phyloP scores from a whole-genome alignment of 495 filamentous ascomycete genomes.

The Monascus purpureus region DNA sequence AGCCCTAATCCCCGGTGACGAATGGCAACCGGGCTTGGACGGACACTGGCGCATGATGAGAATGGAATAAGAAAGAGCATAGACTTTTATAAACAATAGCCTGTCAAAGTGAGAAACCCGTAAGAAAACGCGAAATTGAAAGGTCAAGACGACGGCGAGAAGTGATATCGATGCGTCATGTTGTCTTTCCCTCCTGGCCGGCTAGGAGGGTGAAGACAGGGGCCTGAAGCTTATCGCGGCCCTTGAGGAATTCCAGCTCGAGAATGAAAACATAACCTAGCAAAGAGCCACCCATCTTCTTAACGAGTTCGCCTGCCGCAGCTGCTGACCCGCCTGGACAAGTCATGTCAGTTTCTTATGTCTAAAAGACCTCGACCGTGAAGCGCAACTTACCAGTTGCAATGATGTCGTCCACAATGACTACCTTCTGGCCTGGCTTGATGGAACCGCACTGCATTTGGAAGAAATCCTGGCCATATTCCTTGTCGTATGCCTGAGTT shows the following conservation, averaged over 20 bases:
- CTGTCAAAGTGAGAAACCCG: too few species aligned
- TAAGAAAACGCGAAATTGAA: too few species aligned
- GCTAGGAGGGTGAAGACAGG: slow-evolving; percentile 74
- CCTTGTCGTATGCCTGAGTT: slow-evolving; percentile 78
- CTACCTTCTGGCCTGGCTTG: slow-evolving; percentile 73
- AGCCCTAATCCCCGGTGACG: too few species aligned
- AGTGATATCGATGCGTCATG: too few species aligned
- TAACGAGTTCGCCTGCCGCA: slow-evolving; percentile 74
- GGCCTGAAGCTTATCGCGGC: slow-evolving; percentile 73
- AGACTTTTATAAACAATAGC: too few species aligned
- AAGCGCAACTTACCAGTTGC: slow-evolving; percentile 94
- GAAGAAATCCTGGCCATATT: slow-evolving; percentile 94
- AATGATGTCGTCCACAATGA: slow-evolving; percentile 96
- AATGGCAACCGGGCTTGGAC: too few species aligned
- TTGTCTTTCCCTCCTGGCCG: slow-evolving; percentile 31
- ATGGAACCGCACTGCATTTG: slow-evolving; percentile 84
- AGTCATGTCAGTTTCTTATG: too few species aligned
- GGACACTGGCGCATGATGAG: too few species aligned
- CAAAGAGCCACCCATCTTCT: slow-evolving; percentile 69
- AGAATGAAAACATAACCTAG: slow-evolving; percentile 90
- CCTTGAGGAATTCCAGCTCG: slow-evolving; percentile 90
- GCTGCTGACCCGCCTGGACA: slow-evolving; percentile 72
- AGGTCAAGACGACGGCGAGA: too few species aligned
- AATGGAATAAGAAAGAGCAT: too few species aligned
- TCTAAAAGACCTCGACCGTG: too few species aligned